These are phyloP conservation scores for Candida endomychidarum DNA, from an alignment of 805 yeast genomes.

Conservation along the genomic window DNA sequence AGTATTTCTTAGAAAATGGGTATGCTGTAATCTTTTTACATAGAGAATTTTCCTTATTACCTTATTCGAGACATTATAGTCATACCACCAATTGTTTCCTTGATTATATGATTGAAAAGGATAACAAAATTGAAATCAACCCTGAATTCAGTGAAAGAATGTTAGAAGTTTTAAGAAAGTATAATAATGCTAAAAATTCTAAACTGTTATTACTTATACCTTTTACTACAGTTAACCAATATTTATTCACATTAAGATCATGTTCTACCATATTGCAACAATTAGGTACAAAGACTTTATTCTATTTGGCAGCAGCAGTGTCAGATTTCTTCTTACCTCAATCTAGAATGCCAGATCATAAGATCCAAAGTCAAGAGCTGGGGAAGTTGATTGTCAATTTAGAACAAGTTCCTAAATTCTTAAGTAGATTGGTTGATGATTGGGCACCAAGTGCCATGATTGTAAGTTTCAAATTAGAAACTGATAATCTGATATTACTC, in stretches of 20 bases:
- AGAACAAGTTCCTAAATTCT: conserved; percentile 95
- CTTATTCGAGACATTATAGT: conserved; percentile 87
- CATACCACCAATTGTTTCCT: conserved; percentile 83
- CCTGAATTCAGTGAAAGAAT: conserved; percentile 60
- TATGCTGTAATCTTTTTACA: conserved; percentile 93
- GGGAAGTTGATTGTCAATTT: conserved; percentile 81
- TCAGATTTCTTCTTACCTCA: conserved; percentile 93
- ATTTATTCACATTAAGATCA: conserved; percentile 75
- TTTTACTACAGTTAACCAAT: conserved; percentile 93
- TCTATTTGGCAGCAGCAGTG: conserved; percentile 95
- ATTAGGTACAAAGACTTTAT: conserved; percentile 59
- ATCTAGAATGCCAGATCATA: conserved; percentile 85
- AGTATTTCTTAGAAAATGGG: conserved; percentile 78
- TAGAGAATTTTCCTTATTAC: conserved; percentile 87
- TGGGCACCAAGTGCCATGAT: conserved; percentile 98
- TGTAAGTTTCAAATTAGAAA: conserved; percentile 90
- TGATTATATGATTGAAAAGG: conserved; percentile 69
- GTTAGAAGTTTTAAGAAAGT: conserved; percentile 58
- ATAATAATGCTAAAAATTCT: conserved; percentile 48
- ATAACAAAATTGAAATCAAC: conserved; percentile 60
- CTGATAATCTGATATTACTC: conserved; percentile 70
- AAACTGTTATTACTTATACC: conserved; percentile 70
- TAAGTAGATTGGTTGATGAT: conserved; percentile 79
- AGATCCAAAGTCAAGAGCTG: conserved; percentile 80
- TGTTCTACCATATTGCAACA: conserved; percentile 60